Conservation (phyloP, 805 yeast species). For the Lipomyces mesembrius region DNA sequence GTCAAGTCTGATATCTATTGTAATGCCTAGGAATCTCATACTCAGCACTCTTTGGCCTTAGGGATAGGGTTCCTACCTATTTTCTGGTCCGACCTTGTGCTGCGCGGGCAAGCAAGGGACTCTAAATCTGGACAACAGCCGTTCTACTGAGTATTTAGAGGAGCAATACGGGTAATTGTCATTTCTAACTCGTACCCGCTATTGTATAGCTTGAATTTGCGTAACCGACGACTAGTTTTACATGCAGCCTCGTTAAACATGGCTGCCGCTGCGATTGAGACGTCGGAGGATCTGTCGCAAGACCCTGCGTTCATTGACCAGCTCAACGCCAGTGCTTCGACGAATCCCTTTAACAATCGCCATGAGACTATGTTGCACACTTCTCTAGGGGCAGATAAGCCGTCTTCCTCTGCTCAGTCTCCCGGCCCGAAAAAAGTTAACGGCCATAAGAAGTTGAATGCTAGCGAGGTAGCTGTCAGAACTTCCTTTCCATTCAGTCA, state of each 20-base stretch:
- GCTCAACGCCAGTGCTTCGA: conserved; percentile 22
- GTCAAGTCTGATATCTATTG: too few relatives aligned
- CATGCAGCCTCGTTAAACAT: conserved; percentile 2
- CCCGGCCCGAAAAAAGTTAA: neutral
- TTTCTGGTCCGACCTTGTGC: too few relatives aligned
- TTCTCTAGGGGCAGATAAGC: neutral
- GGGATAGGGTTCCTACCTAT: too few relatives aligned
- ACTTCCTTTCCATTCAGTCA: neutral
- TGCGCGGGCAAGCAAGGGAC: too few relatives aligned
- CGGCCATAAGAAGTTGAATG: conserved; percentile 3
- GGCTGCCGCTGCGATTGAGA: conserved; percentile 11
- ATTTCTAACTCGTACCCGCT: too few relatives aligned
- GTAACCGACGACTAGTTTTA: neutral
- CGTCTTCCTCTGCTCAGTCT: neutral
- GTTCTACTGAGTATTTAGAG: too few relatives aligned
- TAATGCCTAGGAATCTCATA: too few relatives aligned
- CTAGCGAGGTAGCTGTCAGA: neutral
- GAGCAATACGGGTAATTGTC: too few relatives aligned
- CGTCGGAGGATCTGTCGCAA: conserved; percentile 24
- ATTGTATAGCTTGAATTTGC: neutral
- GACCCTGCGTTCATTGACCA: conserved; percentile 25
- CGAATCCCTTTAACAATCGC: conserved; percentile 3
- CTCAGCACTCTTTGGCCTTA: too few relatives aligned
- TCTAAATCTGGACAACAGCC: too few relatives aligned
- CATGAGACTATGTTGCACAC: neutral